Base-by-base conservation (phyloP, 306 rosid genomes). In the Cicer cuneatum region DNA sequence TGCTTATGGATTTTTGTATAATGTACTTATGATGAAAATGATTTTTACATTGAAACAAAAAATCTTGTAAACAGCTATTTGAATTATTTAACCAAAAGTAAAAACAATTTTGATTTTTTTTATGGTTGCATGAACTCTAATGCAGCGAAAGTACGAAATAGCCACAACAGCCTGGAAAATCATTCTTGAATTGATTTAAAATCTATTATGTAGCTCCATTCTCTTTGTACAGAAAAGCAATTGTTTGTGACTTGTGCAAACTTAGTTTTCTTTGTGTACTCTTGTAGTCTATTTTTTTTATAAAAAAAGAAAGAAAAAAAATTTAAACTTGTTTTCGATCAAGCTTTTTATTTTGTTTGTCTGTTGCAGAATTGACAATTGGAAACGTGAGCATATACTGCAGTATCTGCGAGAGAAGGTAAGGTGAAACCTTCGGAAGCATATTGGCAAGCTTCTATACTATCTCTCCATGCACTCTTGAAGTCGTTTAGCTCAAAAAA, bases 381-480 rank as follows among this genome's bases (percentile, higher is more conserved):
- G 99, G 99, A 94, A 94, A 81, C 95, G 92, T 5, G 93, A 94
- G 80, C 97, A 94, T 77, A 76, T 94, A 60, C 83, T 91, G 79
- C 97, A 88, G 86, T 94, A 90, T 83, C 80, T 94, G 78, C 78
- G 83, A 43, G 96, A 92, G 86, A 94, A 90, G 83, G 83, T 94
- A 94, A 90, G 83, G 83, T 94, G 61, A 90, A 88, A 76, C 81
- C 82, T 53, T 18, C 57, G 76, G 86, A 87, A 7, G 88, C 84
- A 66, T 62, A 41, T 35, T 88, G 87, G 90, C 85, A 71, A 42
- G 72, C 72, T 76, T 62, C 19, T 7, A 5, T 16, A 29, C 21
- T 19, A 62, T 75, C 9, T 75, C 29, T 58, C 40, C 53, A 74
- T 61, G 46, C 38, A 65, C 65, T 66, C 51, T 15, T 10, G 14